Conservation (phyloP, 495 filamentous ascomycete genomes). For the Schizothecium vesticola region DNA sequence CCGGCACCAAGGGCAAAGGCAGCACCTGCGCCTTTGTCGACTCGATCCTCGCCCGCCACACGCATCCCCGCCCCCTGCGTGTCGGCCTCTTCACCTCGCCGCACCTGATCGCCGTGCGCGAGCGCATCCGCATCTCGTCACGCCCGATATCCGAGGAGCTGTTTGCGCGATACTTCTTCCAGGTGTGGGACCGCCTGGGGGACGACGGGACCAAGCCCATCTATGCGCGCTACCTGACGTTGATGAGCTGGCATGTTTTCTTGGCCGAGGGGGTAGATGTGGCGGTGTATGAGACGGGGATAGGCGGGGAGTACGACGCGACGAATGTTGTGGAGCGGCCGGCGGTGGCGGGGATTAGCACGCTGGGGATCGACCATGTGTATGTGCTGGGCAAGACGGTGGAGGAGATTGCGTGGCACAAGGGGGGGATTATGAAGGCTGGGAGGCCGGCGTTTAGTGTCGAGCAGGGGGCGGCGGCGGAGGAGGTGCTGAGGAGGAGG, state of each 20-base stretch:
- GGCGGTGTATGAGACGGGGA: conserved; percentile 86
- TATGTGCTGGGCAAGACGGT: conserved; percentile 74
- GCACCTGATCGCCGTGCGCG: conserved; percentile 79
- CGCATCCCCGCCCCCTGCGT: conserved; percentile 39
- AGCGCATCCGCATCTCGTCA: conserved; percentile 81
- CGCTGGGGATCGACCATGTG: conserved; percentile 86
- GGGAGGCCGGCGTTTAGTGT: conserved; percentile 67
- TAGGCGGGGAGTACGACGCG: conserved; percentile 88
- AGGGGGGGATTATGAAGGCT: conserved; percentile 83
- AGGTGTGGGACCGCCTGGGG: conserved; percentile 75
- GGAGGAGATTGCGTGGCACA: conserved; percentile 95
- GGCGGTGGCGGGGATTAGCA: conserved; percentile 69
- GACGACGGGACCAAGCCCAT: conserved; percentile 57
- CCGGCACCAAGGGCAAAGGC: conserved; percentile 93
- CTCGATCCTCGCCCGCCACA: conserved; percentile 46
- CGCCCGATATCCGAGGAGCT: conserved; percentile 64
- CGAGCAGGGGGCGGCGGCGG: conserved; percentile 60
- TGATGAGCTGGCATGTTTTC: conserved; percentile 88
- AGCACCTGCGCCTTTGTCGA: conserved; percentile 66
- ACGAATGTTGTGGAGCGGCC: conserved; percentile 84
- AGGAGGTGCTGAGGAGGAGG: conserved; percentile 63
- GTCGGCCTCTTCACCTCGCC: conserved; percentile 86
- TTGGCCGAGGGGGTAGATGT: conserved; percentile 72
- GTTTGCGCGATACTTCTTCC: conserved; percentile 84
- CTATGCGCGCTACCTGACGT: conserved; percentile 85